Conservation (phyloP, 2,329 filamentous ascomycete genomes). For the Epichloe scottii region DNA sequence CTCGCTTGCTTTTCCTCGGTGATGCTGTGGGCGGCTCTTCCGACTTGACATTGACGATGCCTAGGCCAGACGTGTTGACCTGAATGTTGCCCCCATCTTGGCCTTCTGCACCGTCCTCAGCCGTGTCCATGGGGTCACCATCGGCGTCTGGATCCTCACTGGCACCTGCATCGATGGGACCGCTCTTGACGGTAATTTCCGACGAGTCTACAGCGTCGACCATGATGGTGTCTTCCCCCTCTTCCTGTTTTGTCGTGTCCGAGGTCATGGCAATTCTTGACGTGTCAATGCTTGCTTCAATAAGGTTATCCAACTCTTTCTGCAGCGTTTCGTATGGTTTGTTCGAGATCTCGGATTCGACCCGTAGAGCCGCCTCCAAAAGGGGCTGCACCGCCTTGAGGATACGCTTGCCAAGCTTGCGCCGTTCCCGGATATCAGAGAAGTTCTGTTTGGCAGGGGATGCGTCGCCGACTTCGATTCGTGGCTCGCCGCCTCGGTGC, state of each 20-base stretch:
- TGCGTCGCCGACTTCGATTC: constrained; percentile 28
- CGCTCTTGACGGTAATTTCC: constrained; percentile 34
- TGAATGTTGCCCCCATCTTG: constrained; percentile 30
- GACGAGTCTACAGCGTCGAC: constrained; percentile 32
- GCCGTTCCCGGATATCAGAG: constrained; percentile 65
- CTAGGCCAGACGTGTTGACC: constrained; percentile 30
- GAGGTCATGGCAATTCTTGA: constrained; percentile 27
- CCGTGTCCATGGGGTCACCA: constrained; percentile 23
- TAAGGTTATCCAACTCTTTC: constrained; percentile 59
- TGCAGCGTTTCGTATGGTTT: constrained; percentile 58
- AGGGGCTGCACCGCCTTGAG: constrained; percentile 69
- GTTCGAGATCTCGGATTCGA: constrained; percentile 69
- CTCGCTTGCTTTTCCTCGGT: constrained; percentile 14
- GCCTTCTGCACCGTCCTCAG: constrained; percentile 22
- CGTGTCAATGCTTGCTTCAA: constrained; percentile 54
- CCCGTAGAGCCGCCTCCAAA: constrained; percentile 61
- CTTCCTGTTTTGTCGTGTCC: constrained; percentile 25
- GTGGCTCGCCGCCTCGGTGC: constrained; percentile 9
- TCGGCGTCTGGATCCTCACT: constrained; percentile 14
- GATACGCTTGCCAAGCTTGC: constrained; percentile 79
- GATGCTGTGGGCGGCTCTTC: constrained; percentile 8
- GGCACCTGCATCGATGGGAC: constrained; percentile 10
- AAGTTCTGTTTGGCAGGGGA: constrained; percentile 39
- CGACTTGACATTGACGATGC: constrained; percentile 12
- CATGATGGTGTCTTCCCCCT: constrained; percentile 37